Evolutionary conservation across 148 eudicot genomes (phyloP).

Genomic region (Cornus florida): DNA sequence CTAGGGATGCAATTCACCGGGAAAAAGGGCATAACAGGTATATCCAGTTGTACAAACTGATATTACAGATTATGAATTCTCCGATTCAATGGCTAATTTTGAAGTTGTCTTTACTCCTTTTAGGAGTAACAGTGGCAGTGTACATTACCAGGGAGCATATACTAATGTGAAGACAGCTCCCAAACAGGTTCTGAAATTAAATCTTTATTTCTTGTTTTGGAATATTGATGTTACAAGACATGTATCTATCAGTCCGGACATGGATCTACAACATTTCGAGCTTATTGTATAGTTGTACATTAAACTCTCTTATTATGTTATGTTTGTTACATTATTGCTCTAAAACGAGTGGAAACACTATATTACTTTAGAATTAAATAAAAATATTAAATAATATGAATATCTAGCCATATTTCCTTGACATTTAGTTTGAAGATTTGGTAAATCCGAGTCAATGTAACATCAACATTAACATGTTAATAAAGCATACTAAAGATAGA

Average conservation of each 20-base stretch:
- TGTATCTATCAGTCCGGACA: too few relatives aligned
- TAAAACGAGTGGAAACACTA: too few relatives aligned
- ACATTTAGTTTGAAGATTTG: too few relatives aligned
- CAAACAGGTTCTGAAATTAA: constrained; percentile 8
- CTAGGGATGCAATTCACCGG: neutral
- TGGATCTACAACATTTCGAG: too few relatives aligned
- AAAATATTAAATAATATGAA: too few relatives aligned
- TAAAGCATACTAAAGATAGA: neutral
- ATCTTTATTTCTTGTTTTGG: neutral
- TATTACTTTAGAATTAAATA: too few relatives aligned
- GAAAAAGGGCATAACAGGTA: neutral
- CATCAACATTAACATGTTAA: neutral
- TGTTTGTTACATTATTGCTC: too few relatives aligned
- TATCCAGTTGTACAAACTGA: neutral
- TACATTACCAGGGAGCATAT: neutral
- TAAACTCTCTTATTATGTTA: too few relatives aligned
- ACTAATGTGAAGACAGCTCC: constrained; percentile 7
- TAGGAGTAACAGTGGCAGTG: neutral
- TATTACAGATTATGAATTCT: constrained; percentile 11
- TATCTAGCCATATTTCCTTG: too few relatives aligned
- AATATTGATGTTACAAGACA: neutral
- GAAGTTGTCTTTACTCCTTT: constrained; percentile 2
- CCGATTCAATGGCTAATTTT: constrained; percentile 17
- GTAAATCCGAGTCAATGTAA: too few relatives aligned
- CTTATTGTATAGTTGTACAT: too few relatives aligned